Conservation (phyloP, 1,284 basidiomycete genomes). For the Ustilago tritici region DNA sequence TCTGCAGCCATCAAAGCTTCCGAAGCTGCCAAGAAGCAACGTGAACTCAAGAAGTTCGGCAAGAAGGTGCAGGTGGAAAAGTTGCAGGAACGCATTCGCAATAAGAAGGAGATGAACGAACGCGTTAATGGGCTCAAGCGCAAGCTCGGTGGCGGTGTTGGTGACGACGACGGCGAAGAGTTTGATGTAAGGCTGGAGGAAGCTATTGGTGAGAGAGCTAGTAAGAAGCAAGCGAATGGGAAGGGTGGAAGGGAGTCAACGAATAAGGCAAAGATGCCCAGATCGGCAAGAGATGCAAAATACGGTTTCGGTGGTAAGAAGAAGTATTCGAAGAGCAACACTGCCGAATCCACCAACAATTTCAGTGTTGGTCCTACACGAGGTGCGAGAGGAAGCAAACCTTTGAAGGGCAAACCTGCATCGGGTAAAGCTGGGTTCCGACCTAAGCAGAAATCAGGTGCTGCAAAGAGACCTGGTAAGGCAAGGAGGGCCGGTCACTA, state of each 20-base stretch:
- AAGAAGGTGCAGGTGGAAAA: slow-evolving; percentile 94
- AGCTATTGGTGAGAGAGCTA: slow-evolving; percentile 59
- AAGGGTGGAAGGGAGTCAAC: slow-evolving; percentile 21
- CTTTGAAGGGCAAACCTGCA: slow-evolving; percentile 14
- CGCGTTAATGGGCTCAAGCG: slow-evolving; percentile 74
- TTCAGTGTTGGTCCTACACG: slow-evolving; percentile 44
- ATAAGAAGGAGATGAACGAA: slow-evolving; percentile 83
- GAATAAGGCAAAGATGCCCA: slow-evolving; percentile 60
- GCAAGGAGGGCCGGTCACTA: slow-evolving; percentile 39
- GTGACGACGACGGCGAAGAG: slow-evolving; percentile 73
- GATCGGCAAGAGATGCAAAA: slow-evolving; percentile 60
- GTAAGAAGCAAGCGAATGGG: slow-evolving; percentile 13
- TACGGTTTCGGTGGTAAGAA: slow-evolving; percentile 68
- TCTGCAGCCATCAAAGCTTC: slow-evolving; percentile 87
- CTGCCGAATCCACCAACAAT: slow-evolving; percentile 64
- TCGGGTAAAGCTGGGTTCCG: slow-evolving; percentile 44
- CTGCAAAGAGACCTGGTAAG: slow-evolving; percentile 46
- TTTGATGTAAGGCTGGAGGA: slow-evolving; percentile 80
- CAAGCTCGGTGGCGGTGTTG: slow-evolving; percentile 71
- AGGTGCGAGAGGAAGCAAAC: slow-evolving; percentile 39
- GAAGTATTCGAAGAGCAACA: slow-evolving; percentile 63
- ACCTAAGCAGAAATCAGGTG: slow-evolving; percentile 42
- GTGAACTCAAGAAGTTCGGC: slow-evolving; percentile 97
- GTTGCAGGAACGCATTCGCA: slow-evolving; percentile 79
- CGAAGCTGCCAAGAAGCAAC: slow-evolving; percentile 89